A percentile compares a stretch with the other conserved stretches of the same genome.
phyloP scores from a whole-genome alignment of 1,139 yeast species.

The Zygosaccharomyces sapae region DNA sequence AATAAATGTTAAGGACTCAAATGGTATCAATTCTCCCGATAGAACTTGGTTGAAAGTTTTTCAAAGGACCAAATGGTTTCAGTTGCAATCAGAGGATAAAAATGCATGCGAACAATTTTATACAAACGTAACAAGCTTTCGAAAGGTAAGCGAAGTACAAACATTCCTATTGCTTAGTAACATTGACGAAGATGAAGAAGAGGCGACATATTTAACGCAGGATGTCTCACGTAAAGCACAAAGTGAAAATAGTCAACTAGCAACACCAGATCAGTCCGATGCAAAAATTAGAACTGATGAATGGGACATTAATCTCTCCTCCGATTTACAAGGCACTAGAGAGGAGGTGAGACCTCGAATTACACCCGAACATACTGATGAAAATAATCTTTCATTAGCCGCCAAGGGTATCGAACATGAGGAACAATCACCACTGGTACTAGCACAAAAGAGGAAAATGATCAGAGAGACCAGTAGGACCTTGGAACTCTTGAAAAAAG shows the following conservation, averaged over 20 bases:
- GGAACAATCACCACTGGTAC: conserved; percentile 29
- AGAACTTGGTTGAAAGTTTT: conserved; percentile 9
- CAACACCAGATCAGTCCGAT: conserved; percentile 23
- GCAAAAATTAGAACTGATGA: conserved; percentile 16
- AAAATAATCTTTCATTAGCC: not conserved
- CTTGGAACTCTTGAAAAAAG: conserved; percentile 16
- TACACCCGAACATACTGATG: conserved; percentile 10
- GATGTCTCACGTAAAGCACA: not conserved
- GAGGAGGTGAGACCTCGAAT: not conserved
- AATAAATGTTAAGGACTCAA: conserved; percentile 12
- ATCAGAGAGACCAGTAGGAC: conserved; percentile 22
- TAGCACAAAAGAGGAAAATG: conserved; percentile 26
- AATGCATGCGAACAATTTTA: conserved; percentile 10
- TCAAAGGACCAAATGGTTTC: conserved; percentile 16
- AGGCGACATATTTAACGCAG: conserved; percentile 9
- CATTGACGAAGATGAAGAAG: conserved; percentile 13
- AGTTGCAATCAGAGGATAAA: conserved; percentile 14
- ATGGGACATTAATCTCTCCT: conserved; percentile 19
- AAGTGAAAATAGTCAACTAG: conserved; percentile 11
- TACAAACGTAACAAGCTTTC: conserved; percentile 13
- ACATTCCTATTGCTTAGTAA: conserved; percentile 22
- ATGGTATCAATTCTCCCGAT: conserved; percentile 6
- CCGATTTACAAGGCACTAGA: conserved; percentile 9
- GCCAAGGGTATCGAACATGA: conserved; percentile 6
- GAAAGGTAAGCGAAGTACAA: conserved; percentile 27